Conservation (phyloP, 1,139 yeast species). For the Candida mesenterica region DNA sequence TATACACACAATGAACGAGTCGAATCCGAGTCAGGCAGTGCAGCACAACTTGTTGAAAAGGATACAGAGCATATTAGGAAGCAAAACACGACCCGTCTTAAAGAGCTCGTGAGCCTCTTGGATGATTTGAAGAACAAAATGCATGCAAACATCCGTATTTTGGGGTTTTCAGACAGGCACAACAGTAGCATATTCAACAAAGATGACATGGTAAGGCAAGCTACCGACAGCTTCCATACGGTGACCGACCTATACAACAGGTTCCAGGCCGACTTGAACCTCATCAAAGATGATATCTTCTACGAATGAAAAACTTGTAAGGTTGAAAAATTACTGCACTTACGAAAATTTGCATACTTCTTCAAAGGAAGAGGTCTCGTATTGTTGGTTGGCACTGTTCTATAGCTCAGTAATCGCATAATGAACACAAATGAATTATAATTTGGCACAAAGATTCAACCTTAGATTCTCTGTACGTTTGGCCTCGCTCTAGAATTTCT, state of each 20-base stretch:
- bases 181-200: conserved; percentile 10
- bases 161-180: conserved; percentile 7
- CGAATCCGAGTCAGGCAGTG: too few relatives aligned
- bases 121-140: conserved; percentile 11
- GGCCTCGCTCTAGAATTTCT: too few relatives aligned
- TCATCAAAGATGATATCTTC: conserved; percentile 16
- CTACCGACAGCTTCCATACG: conserved; percentile 15
- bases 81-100: conserved; percentile 8
- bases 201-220: conserved; percentile 14
- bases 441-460: too few relatives aligned
- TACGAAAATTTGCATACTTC: not conserved
- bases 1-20: conserved; percentile 5
- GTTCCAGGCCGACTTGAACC: conserved; percentile 12
- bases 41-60: not conserved
- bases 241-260: conserved; percentile 13
- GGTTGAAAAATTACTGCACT: not conserved
- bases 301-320: conserved; percentile 7
- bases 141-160: conserved; percentile 10
- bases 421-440: too few relatives aligned
- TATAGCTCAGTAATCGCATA: too few relatives aligned
- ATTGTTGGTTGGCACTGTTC: too few relatives aligned
- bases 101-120: conserved; percentile 9
- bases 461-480: too few relatives aligned
- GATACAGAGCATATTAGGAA: conserved; percentile 4
- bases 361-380: not conserved